Evolutionary conservation across 2,329 filamentous ascomycete species (phyloP).

Genomic region (Fusarium virguliforme): DNA sequence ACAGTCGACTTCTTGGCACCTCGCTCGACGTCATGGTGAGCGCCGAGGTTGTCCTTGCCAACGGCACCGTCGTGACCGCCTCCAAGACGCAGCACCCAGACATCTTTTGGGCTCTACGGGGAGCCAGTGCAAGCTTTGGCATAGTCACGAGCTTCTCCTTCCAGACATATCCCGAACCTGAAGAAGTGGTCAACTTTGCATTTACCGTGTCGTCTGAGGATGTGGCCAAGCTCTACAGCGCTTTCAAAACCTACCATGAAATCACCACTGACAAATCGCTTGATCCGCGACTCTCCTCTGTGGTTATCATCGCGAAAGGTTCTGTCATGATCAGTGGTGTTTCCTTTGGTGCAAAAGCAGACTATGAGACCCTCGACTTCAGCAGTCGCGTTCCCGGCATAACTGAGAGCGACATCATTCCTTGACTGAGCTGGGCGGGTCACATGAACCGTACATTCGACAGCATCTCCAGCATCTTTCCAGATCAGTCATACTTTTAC

Average conservation of each 20-base stretch:
- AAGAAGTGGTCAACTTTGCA: not conserved
- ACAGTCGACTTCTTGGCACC: slow-evolving; percentile 12
- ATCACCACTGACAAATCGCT: not conserved
- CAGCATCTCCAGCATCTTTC: not conserved
- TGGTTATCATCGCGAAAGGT: not conserved
- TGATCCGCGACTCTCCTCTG: not conserved
- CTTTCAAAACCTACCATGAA: slow-evolving; percentile 7
- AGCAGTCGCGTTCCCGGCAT: not conserved
- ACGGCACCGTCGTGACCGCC: slow-evolving; percentile 59
- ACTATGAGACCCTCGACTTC: not conserved
- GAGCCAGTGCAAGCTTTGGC: slow-evolving; percentile 56
- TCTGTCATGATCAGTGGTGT: not conserved
- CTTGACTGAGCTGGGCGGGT: not conserved
- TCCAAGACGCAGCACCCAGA: slow-evolving; percentile 54
- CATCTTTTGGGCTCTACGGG: slow-evolving; percentile 56
- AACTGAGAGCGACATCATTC: not conserved
- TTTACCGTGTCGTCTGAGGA: slow-evolving; percentile 19
- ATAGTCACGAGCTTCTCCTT: slow-evolving; percentile 55
- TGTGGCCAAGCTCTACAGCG: not conserved
- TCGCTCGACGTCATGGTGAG: slow-evolving; percentile 2
- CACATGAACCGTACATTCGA: slow-evolving; percentile 5
- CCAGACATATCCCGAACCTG: slow-evolving; percentile 10
- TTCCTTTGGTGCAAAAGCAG: not conserved
- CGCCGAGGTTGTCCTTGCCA: slow-evolving; percentile 59
- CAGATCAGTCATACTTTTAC: slow-evolving; percentile 20